These are phyloP conservation scores for Citrullus amarus DNA, from an alignment of 306 rosid genomes.

Conservation along the genomic window DNA sequence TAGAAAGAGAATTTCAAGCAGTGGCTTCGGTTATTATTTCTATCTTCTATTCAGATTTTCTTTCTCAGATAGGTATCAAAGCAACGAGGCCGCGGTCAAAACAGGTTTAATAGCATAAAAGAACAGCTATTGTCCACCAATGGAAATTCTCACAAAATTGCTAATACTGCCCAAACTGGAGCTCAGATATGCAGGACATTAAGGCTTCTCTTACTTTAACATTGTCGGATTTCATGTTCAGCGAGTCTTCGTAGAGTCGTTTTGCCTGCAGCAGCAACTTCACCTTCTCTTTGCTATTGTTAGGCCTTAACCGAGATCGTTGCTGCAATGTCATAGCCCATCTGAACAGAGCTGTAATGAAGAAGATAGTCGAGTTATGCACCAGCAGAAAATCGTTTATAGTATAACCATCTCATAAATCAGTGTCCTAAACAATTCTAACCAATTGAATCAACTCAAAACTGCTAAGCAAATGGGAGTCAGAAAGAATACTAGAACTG, in stretches of 20 bases:
- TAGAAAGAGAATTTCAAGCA: background rate
- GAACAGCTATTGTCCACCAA: background rate
- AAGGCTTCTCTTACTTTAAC: slow-evolving; percentile 64
- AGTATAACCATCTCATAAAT: background rate
- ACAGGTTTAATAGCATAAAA: background rate
- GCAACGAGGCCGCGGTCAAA: background rate
- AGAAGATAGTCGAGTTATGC: background rate
- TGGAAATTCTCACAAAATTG: background rate
- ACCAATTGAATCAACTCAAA: background rate
- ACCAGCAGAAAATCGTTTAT: background rate
- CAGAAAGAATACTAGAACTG: background rate
- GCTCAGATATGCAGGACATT: slow-evolving; percentile 59
- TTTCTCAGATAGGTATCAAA: background rate
- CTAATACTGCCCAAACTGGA: slow-evolving; percentile 23
- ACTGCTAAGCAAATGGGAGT: background rate
- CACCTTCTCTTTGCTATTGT: slow-evolving; percentile 69
- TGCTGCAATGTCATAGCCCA: slow-evolving; percentile 89
- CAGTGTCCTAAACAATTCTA: background rate
- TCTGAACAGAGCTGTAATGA: slow-evolving; percentile 62
- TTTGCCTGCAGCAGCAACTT: slow-evolving; percentile 78
- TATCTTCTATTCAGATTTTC: background rate
- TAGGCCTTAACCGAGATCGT: slow-evolving; percentile 71
- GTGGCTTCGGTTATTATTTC: background rate
- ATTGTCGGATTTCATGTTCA: slow-evolving; percentile 58
- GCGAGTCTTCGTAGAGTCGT: slow-evolving; percentile 77